Percentiles rank a stretch among this genome's conserved stretches.
Evolutionary conservation across 495 filamentous ascomycete genomes (phyloP).

Genomic region (Lophiotrema nucula): DNA sequence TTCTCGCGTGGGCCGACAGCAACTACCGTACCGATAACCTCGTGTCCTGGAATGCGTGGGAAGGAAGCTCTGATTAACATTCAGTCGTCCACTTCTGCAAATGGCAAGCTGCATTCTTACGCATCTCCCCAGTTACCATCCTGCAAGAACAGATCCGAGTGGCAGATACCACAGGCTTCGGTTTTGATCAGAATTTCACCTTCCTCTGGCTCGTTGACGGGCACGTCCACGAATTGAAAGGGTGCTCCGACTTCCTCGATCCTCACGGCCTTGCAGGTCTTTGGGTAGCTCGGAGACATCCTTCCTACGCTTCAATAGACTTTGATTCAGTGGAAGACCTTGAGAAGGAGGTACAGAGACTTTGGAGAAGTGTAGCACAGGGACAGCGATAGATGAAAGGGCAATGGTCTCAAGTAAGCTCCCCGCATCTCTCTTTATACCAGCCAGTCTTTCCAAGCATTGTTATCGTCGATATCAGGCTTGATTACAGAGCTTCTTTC

Average conservation of each 20-base stretch:
- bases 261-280: slow-evolving; percentile 44
- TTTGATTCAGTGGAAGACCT: too few species aligned
- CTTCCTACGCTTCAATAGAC: too few species aligned
- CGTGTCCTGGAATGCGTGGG: slow-evolving; percentile 42
- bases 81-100: not conserved
- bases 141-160: slow-evolving; percentile 38
- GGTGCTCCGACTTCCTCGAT: slow-evolving; percentile 36
- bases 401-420: too few species aligned
- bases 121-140: slow-evolving; percentile 37
- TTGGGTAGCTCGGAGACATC: slow-evolving; percentile 34
- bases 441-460: too few species aligned
- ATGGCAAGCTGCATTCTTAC: too few species aligned
- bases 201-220: slow-evolving; percentile 36
- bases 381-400: too few species aligned
- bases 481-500: too few species aligned
- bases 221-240: slow-evolving; percentile 41
- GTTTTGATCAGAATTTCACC: slow-evolving; percentile 46
- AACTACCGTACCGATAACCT: slow-evolving; percentile 43
- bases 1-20: slow-evolving; percentile 41
- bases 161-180: slow-evolving; percentile 45
- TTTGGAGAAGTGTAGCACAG: too few species aligned
- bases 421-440: too few species aligned
- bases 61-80: slow-evolving; percentile 18
- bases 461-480: too few species aligned
- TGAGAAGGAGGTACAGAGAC: too few species aligned